Evolutionary conservation across 2,329 filamentous ascomycete species (phyloP).

Genomic region (Coniochaeta sp.): DNA sequence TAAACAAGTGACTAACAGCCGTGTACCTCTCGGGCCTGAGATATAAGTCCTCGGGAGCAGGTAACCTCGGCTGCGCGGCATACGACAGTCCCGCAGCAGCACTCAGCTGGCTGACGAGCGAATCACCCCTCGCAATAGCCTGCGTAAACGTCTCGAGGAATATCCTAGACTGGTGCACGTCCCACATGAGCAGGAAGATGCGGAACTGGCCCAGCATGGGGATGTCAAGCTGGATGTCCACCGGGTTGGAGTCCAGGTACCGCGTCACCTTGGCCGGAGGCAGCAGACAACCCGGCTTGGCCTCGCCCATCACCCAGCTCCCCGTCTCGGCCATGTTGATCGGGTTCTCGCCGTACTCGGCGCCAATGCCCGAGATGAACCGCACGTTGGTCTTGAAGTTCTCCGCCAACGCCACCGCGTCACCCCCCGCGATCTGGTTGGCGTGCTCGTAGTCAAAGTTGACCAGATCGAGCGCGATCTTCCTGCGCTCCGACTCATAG

Average conservation of each 20-base stretch:
- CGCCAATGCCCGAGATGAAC: conserved; percentile 62
- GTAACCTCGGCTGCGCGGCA: conserved; percentile 46
- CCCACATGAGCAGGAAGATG: conserved; percentile 63
- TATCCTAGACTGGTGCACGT: conserved; percentile 45
- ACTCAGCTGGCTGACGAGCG: conserved; percentile 53
- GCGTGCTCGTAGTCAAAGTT: conserved; percentile 48
- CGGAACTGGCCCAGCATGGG: conserved; percentile 72
- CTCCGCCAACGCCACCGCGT: conserved; percentile 49
- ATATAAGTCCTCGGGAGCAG: conserved; percentile 58
- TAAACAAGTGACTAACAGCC: conserved; percentile 60
- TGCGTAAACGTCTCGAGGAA: conserved; percentile 56
- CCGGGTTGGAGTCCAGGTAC: conserved; percentile 71
- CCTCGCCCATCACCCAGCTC: conserved; percentile 37
- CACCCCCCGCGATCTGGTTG: conserved; percentile 46
- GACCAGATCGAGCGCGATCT: conserved; percentile 52
- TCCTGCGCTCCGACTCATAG: conserved; percentile 57
- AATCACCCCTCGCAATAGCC: conserved; percentile 40
- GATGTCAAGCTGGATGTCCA: conserved; percentile 72
- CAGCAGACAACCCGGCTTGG: conserved; percentile 48
- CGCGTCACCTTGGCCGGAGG: conserved; percentile 65
- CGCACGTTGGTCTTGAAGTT: conserved; percentile 61
- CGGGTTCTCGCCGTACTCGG: conserved; percentile 45
- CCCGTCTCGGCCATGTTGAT: conserved; percentile 38
- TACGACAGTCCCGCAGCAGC: conserved; percentile 56
- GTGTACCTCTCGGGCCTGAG: conserved; percentile 62